A percentile compares a stretch with the other conserved stretches of the same genome.
Conservation (phyloP, 768 basidiomycete genomes). For the Lentinula boryana region DNA sequence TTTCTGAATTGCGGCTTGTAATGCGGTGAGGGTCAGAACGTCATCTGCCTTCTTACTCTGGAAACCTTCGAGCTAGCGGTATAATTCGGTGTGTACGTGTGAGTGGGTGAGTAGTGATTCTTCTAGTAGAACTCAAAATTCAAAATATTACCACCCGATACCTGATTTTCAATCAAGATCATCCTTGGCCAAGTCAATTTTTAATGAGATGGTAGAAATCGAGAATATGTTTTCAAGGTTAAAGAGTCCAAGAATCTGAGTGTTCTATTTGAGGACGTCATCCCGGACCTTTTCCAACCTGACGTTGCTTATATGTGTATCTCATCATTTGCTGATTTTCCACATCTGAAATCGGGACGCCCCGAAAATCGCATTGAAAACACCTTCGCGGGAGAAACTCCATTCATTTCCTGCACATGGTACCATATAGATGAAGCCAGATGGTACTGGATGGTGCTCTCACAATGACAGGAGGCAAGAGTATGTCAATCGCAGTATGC, state of each 20-base stretch:
- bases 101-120: neutral
- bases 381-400: slow-evolving; percentile 4
- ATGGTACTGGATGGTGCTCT: neutral
- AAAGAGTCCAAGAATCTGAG: too few species aligned
- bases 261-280: neutral
- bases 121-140: too few species aligned
- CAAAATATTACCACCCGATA: too few species aligned
- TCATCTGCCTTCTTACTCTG: neutral
- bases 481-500: neutral
- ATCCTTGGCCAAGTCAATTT: too few species aligned
- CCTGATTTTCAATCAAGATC: too few species aligned
- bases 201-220: too few species aligned
- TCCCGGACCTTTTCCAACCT: neutral
- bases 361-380: slow-evolving; percentile 2
- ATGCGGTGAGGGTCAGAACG: neutral
- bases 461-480: neutral
- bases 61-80: too few species aligned
- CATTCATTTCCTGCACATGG: neutral
- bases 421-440: too few species aligned
- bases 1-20: neutral
- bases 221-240: too few species aligned
- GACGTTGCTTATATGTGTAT: neutral
- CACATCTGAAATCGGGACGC: neutral
- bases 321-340: neutral
- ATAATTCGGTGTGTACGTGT: neutral